Base-by-base conservation (phyloP, 2,329 filamentous ascomycete genomes). In the Trichophyton rubrum region DNA sequence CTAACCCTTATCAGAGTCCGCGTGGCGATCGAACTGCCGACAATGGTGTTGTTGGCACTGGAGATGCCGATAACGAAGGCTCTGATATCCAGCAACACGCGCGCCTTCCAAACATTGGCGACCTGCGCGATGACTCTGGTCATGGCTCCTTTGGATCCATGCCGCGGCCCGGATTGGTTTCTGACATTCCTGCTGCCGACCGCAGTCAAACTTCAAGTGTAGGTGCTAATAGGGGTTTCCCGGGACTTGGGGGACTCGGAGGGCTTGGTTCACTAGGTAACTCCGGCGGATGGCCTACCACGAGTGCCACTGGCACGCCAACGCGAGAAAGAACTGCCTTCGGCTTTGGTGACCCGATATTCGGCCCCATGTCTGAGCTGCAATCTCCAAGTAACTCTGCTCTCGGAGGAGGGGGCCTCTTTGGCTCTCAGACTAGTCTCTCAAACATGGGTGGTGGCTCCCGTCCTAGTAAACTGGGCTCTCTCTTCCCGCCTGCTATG, bases 1-100 rank as follows among this genome's bases (percentile, higher is more conserved):
- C 93, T 2, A 99, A 99, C 70, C 93, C 93, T 1, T 99, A 93
- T 71, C 89, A 91, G 65, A 97, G 92, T 71, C 93, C 93, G 1
- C 35, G 55, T 57, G 88, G 86, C 41, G 87, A 90, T 27, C 85
- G 85, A 51, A 78, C 78, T 3, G 85, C 89, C 56, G 82, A 59
- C 3, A 85, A 89, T 56, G 82, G 56, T 7, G 57, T 47, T 13
- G 41, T n/a, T 47, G 15, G 33, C 33, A 13, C 82, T 17, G 81
- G 84, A 62, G 81, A 82, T 64, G 79, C 80, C 53, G 82, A 87
- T 51, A 75, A 78, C 4, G 78, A 80, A 56, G 81, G 80, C 27
- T 78, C 80, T 56, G 79, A 81, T 63, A 78, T 79, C 58, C 49
- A 55, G 27, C 49, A 55, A 35, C 77, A 79, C 59, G 77, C 78